Base-by-base conservation (phyloP, 2,329 filamentous ascomycete genomes). In the Cordyceps sp. region DNA sequence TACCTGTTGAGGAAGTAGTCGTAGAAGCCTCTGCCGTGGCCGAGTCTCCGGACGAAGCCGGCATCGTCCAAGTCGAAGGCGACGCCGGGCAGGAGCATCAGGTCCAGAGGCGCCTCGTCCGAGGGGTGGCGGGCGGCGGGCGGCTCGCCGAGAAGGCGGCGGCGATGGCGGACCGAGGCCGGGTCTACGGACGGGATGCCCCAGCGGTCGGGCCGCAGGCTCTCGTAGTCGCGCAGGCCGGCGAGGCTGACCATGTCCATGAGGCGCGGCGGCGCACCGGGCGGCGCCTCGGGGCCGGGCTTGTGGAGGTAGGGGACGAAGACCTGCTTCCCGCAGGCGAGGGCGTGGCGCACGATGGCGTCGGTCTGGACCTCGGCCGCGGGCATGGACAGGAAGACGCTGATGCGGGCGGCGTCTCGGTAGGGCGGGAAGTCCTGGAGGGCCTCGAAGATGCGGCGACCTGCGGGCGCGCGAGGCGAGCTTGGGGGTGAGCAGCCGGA, bases 11-110 rank as follows among this genome's bases (percentile, higher is more conserved):
- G 59, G 54, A 93, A 98, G 53, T 76, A 80, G 59, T 98, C 90
- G 62, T 98, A 98, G 59, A 93, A 98, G 21, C 90, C 90, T 54
- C 84, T 93, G 35, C 90, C 90, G 54, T 98, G 90, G 26, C 90
- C 90, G 15, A 96, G 66, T 44, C 90, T 70, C 42, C 78, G 71
- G 37, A 90, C 68, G 10, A 59, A 60, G 4, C 62, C 62, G 17
- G 55, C 55, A 10, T 55, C 47, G 37, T 72, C 64, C 31, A 62
- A 43, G 52, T 94, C 86, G 54, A 98, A 98, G 4, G 84, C 88
- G 46, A 98, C 81, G 10, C 86, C 90, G 1, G 90, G 90, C 64
- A 96, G 72, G 19, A 98, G 65, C 40, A 98, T 80, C 41, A 98
- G 55, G 52, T 98, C 88, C 26, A 98, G 61, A 8, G 68, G 67